A percentile compares a stretch with the other conserved stretches of the same genome.
Conservation (phyloP, 129 eudicot genomes). For the Helianthus annuus region DNA sequence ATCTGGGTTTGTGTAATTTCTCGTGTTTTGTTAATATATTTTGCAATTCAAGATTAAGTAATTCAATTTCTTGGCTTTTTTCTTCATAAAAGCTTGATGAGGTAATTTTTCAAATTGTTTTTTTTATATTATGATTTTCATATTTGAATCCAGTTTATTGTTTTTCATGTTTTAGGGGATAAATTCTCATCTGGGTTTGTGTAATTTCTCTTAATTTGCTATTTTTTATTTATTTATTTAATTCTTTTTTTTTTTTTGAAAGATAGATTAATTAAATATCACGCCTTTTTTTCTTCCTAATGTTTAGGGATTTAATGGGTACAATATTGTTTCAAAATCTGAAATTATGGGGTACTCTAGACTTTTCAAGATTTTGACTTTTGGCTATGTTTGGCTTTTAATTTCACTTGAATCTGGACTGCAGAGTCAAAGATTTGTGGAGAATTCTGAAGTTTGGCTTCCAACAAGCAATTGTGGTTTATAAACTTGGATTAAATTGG, state of each 20-base stretch:
- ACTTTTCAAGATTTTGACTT: conserved; percentile 21
- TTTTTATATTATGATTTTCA: background rate
- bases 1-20: conserved; percentile 19
- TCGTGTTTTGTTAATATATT: background rate
- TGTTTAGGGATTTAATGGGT: background rate
- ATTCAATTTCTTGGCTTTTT: conserved; percentile 7
- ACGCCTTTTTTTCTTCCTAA: background rate
- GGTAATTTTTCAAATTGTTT: background rate
- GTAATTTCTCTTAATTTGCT: conserved; percentile 8
- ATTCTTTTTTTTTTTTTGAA: too few species aligned
- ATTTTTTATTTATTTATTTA: too few species aligned
- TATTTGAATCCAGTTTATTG: background rate
- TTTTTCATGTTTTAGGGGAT: background rate
- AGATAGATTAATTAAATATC: too few species aligned
- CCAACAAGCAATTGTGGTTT: conserved; percentile 7
- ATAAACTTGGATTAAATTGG: conserved; percentile 7
- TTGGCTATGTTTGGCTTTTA: conserved; percentile 10
- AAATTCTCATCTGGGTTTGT: conserved; percentile 16
- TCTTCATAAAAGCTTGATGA: background rate
- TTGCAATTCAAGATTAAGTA: conserved; percentile 12
- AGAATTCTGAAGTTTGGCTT: conserved; percentile 15
- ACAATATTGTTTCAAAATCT: background rate
- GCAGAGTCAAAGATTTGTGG: conserved; percentile 30
- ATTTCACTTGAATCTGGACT: conserved; percentile 20
- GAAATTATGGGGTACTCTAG: conserved; percentile 10